Percentiles rank a stretch among this genome's conserved stretches.
Evolutionary conservation across 345 rosid species (phyloP).

Genomic region (Rubroshorea leprosula): DNA sequence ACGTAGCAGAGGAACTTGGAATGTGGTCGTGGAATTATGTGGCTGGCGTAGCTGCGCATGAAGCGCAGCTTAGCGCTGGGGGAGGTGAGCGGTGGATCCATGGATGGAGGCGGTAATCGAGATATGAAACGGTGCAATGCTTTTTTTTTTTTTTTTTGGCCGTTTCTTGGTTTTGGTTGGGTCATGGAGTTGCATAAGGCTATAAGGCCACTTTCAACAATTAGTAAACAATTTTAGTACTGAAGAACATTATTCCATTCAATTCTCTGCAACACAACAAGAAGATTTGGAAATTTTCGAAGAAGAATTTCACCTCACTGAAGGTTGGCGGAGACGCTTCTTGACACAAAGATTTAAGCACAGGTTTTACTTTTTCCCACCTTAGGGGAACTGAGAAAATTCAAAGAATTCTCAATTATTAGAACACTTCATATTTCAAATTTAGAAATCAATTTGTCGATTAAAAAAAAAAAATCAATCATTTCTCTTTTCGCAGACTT

Average conservation of each 20-base stretch:
- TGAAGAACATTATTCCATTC: background rate
- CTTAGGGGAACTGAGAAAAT: slow-evolving; percentile 42
- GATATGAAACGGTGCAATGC: no score
- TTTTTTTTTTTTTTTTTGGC: no score
- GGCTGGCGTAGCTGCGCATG: slow-evolving; percentile 86
- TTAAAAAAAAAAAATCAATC: background rate
- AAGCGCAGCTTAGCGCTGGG: slow-evolving; percentile 40
- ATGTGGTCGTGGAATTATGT: slow-evolving; percentile 41
- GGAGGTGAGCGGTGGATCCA: background rate
- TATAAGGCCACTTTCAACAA: no score
- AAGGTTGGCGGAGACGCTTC: slow-evolving; percentile 31
- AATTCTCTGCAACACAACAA: background rate
- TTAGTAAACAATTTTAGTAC: background rate
- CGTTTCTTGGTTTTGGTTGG: no score
- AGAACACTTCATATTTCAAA: background rate
- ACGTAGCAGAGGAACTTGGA: slow-evolving; percentile 49
- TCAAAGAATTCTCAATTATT: background rate
- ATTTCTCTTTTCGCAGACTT: background rate
- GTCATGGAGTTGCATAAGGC: no score
- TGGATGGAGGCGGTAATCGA: no score
- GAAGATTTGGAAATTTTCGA: background rate
- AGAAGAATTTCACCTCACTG: slow-evolving; percentile 36
- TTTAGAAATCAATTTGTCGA: background rate
- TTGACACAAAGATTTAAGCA: slow-evolving; percentile 51
- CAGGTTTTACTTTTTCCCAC: slow-evolving; percentile 49